Evolutionary conservation across 177 flowering plant species (phyloP), one percentile per base, ranked within the genome.

Genomic region (Vitis hybrid): DNA sequence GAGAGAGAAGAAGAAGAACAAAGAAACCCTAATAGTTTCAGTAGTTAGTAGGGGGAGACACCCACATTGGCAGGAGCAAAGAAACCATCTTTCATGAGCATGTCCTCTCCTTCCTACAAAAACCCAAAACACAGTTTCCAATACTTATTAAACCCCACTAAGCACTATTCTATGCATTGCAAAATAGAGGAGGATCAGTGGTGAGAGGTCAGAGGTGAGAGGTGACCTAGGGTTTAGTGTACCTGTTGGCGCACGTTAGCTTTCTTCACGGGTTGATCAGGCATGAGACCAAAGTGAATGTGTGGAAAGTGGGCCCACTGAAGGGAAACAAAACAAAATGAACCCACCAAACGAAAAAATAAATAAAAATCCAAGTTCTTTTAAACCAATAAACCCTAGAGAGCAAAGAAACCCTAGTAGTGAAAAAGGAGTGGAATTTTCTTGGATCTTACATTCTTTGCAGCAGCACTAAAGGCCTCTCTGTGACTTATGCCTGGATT

Each of bases 251-350:
- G 80, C 45, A 83, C 70, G 72, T 78, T 86, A 50, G 85, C 49
- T 70, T 84, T 89, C 82, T 86, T 89, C 80, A 83, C 78, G 77
- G 82, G 82, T 68, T 87, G 90, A 64, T 89, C 90, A 71, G 90
- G 86, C 87, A 83, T 75, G 39, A 90, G 86, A 51, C 94, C 94
- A 73, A 86, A 87, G 55, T 90, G 94, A 64, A 90, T 90, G 84
- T 87, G 91, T 12, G 94, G 94, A 78, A 90, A 90, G 76, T 90
- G 94, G 76, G 94, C 94, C 94, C 94, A 90, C 94, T 90, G 83
- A 66, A 69, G 65, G 19, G 19, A 49, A 52, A 3, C 20, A 64
- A 55, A 69, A 59, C 48, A 31, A 15, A 50, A 2, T 7, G 22
- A 31, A 6, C 14, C 57, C 31, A 50, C 48, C 65, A 60, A 10